These are phyloP conservation scores for Arctostaphylos glauca DNA, from an alignment of 148 eudicot genomes.

Conservation along the genomic window DNA sequence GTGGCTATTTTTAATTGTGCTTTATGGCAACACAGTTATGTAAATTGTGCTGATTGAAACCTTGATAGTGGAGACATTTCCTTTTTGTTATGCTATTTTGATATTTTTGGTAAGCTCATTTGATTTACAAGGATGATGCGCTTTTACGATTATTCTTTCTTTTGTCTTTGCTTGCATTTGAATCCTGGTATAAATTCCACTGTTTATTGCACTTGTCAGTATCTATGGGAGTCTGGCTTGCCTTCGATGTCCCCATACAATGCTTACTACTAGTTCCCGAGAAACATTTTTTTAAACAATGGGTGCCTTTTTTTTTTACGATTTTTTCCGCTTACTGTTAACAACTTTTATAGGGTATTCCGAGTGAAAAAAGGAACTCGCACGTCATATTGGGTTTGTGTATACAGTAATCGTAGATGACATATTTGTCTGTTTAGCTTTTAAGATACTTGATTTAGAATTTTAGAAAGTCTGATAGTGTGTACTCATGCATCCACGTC, in stretches of 20 bases:
- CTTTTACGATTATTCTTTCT: slow-evolving; percentile 8
- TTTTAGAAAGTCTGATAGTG: not conserved
- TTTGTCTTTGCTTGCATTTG: slow-evolving; percentile 19
- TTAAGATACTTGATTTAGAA: not conserved
- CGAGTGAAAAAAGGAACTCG: not conserved
- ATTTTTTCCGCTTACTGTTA: not conserved
- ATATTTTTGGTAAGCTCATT: slow-evolving; percentile 14
- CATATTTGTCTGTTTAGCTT: not conserved
- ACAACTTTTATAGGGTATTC: slow-evolving; percentile 11
- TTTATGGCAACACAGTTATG: slow-evolving; percentile 19
- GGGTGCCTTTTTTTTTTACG: not conserved
- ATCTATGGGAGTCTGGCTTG: slow-evolving; percentile 19
- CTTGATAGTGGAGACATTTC: slow-evolving; percentile 16
- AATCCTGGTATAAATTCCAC: slow-evolving; percentile 41
- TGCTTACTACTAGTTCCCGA: slow-evolving; percentile 4
- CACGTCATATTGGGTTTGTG: not conserved
- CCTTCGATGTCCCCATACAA: slow-evolving; percentile 18
- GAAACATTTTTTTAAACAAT: slow-evolving; percentile 5
- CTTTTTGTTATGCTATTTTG: slow-evolving; percentile 12
- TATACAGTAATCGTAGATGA: not conserved
- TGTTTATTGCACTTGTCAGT: slow-evolving; percentile 33
- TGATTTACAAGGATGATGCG: slow-evolving; percentile 5
- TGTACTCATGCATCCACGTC: not conserved
- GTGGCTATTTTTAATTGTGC: slow-evolving; percentile 24
- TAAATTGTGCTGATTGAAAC: slow-evolving; percentile 23